Percentiles rank a stretch among this genome's conserved stretches.
phyloP scores from a whole-genome alignment of 2,329 filamentous ascomycete species.

The Geosmithia putterillii region DNA sequence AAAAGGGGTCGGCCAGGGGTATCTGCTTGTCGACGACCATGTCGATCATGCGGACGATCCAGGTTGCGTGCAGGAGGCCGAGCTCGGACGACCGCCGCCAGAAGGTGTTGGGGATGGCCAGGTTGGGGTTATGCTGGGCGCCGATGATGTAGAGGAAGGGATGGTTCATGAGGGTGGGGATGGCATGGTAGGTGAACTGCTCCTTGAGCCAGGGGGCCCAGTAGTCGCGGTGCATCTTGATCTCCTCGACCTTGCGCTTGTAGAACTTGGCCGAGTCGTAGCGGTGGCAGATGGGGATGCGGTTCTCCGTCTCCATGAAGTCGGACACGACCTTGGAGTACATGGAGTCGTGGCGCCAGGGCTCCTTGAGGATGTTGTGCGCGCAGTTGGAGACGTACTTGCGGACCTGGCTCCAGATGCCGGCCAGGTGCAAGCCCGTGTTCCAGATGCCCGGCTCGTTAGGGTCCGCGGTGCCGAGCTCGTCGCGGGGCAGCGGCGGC shows the following conservation, averaged over 20 bases:
- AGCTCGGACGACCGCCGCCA: conserved; percentile 39
- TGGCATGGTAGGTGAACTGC: conserved; percentile 40
- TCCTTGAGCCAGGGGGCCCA: conserved; percentile 40
- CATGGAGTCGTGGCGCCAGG: conserved; percentile 38
- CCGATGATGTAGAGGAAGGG: conserved; percentile 40
- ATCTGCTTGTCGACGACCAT: conserved; percentile 39
- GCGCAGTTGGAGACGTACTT: conserved; percentile 35
- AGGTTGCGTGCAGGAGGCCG: conserved; percentile 37
- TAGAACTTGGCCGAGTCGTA: conserved; percentile 41
- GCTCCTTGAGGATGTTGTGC: conserved; percentile 31
- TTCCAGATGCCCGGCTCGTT: conserved; percentile 37
- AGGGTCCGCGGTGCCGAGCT: conserved; percentile 25
- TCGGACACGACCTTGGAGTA: conserved; percentile 37
- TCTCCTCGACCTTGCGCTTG: conserved; percentile 31
- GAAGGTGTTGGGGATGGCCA: conserved; percentile 40
- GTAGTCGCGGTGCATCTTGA: conserved; percentile 30
- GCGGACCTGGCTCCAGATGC: conserved; percentile 35
- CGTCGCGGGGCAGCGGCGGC: conserved; percentile 29
- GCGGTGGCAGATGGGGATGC: conserved; percentile 34
- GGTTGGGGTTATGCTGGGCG: conserved; percentile 36
- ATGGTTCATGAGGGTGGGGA: conserved; percentile 37
- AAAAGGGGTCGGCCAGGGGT: conserved; percentile 35
- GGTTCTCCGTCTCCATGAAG: conserved; percentile 36
- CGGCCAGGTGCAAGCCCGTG: conserved; percentile 32
- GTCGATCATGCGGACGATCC: conserved; percentile 40